phyloP scores from a whole-genome alignment of 495 filamentous ascomycete genomes.

The Aspergillus carlsbadensis region DNA sequence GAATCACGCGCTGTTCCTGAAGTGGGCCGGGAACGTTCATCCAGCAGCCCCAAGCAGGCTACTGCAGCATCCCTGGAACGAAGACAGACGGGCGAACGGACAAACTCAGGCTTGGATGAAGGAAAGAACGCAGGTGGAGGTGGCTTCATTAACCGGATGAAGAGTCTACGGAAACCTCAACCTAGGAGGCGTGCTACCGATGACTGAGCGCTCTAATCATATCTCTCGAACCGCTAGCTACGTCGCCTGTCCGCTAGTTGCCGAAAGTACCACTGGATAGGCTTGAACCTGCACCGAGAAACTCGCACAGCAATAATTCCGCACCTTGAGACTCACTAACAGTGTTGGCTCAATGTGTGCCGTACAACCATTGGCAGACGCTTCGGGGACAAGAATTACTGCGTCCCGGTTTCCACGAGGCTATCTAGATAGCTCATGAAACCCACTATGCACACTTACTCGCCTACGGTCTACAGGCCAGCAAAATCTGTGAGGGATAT shows the following conservation, averaged over 20 bases:
- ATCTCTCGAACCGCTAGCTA: background rate
- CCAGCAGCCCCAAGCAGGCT: slow-evolving; percentile 60
- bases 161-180: slow-evolving; percentile 69
- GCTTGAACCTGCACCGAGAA: background rate
- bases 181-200: slow-evolving; percentile 45
- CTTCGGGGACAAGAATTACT: too few species aligned
- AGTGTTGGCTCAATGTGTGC: too few species aligned
- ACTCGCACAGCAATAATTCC: too few species aligned
- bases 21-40: slow-evolving; percentile 48
- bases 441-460: too few species aligned
- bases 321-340: too few species aligned
- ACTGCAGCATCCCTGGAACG: slow-evolving; percentile 56
- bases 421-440: too few species aligned
- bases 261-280: background rate
- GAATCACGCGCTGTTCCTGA: slow-evolving; percentile 27
- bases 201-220: slow-evolving; percentile 18
- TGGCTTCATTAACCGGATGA: slow-evolving; percentile 83
- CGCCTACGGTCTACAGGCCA: too few species aligned
- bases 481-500: too few species aligned
- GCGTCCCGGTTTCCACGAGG: too few species aligned
- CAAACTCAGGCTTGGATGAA: slow-evolving; percentile 36
- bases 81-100: slow-evolving; percentile 66
- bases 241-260: background rate
- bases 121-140: slow-evolving; percentile 46
- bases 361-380: too few species aligned